A percentile compares a stretch with the other conserved stretches of the same genome.
Conservation (phyloP, 2,329 filamentous ascomycete species). For the Penicillium sp. region DNA sequence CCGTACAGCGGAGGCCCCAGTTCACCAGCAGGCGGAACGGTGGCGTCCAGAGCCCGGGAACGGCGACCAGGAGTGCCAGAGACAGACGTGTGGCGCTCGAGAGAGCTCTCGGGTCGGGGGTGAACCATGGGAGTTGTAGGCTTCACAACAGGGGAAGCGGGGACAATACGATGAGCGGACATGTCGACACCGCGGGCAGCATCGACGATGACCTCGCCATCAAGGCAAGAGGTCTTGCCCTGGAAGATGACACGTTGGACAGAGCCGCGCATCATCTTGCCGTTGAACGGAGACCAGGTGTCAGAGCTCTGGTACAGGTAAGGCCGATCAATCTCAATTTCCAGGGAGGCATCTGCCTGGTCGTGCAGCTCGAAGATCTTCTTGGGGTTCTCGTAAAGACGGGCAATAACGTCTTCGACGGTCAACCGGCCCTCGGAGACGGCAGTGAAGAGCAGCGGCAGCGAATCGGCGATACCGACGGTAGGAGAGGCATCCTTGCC, state of each 20-base stretch:
- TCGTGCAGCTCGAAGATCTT: constrained; percentile 80
- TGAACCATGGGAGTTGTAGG: constrained; percentile 44
- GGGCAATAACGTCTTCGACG: constrained; percentile 67
- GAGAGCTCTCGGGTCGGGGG: constrained; percentile 35
- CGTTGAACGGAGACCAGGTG: constrained; percentile 69
- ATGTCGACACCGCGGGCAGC: constrained; percentile 67
- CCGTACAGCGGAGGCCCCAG: constrained; percentile 42
- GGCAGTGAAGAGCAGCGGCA: constrained; percentile 72
- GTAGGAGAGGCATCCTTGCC: constrained; percentile 57
- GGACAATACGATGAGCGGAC: constrained; percentile 60
- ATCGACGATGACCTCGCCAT: constrained; percentile 61
- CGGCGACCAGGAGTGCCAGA: constrained; percentile 39
- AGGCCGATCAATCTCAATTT: constrained; percentile 71
- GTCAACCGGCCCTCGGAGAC: constrained; percentile 71
- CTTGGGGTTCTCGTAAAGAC: constrained; percentile 75
- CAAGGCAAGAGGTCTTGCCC: constrained; percentile 70
- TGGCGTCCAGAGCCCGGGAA: constrained; percentile 27
- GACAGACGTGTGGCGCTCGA: constrained; percentile 40
- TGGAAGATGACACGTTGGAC: constrained; percentile 75
- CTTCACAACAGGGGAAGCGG: constrained; percentile 59
- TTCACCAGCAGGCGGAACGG: constrained; percentile 32
- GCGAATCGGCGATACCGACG: constrained; percentile 67
- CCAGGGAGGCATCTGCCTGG: constrained; percentile 68
- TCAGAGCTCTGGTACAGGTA: constrained; percentile 56
- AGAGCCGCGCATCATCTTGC: constrained; percentile 64